Base-by-base conservation (phyloP, 257 asterid species). In the Scutellaria galericulata region DNA sequence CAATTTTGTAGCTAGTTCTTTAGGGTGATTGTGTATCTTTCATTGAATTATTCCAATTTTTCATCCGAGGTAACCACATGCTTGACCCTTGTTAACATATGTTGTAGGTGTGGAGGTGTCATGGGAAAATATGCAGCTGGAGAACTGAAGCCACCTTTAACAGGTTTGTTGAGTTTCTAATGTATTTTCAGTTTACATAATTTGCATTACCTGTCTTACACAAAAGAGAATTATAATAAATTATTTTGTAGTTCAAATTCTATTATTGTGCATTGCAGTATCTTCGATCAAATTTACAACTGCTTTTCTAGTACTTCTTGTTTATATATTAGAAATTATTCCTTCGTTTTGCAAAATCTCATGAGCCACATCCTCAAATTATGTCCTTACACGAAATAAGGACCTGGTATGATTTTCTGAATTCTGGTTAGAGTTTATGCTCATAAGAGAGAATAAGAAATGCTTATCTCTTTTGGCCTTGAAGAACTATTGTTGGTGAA, bases 121-220 rank as follows among this genome's bases (percentile, higher is more conserved):
- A 88, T 92, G 97, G 99, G 99, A 69, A 95, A 90, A 78, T 95
- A 95, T 79, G 95, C 98, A n/a, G 95, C 97, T 78, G 99, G 98
- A 74, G 99, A 95, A 80, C 88, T 95, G 74, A 92, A 87, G 77
- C 98, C 98, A 47, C 99, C 99, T 76, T 83, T 91, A 54, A 84
- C 85, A 66, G 97, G 99, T 95, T 70, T 68, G 95, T 87, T 24
- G 10, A 75, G 61, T 75, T 82, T 80, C 65, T 47, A 15, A 50
- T 44, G 7, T 8, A 35, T 51, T 64, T 44, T 10, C 40, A 4
- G 5, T 60, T 22, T 27, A 15, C 69, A 44, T 66, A 46, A 57
- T 68, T 72, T 10, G 37, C 57, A 20, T 15, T n/a, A 72, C 10
- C 35, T 72, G 61, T 72, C 64, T 55, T 41, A 41, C 51, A 50